Evolutionary conservation across 2,329 filamentous ascomycete species (phyloP), one percentile per base, ranked within the genome.

Genomic region (Triangularia setosa): DNA sequence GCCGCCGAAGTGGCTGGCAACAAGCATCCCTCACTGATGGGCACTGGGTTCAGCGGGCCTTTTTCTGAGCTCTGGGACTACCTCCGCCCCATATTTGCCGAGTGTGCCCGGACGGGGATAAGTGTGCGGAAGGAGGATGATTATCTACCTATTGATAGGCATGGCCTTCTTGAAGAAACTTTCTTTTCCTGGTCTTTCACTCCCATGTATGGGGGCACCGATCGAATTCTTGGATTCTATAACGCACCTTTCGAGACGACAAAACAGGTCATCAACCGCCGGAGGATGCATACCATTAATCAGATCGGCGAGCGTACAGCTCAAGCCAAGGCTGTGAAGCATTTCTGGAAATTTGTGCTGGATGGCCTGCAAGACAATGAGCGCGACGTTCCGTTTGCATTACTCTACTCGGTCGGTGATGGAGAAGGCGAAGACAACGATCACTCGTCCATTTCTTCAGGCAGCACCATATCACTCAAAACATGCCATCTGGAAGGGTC

Each of bases 1-100:
- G 75, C 87, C 57, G 73, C 77, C 48, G 72, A 83, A 44, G 79
- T 88, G 4, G 85, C 86, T 7, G 87, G 86, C 3, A 83, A 87
- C 68, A 88, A 88, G 65, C 86, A 89, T 66, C 86, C 86, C 0
- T 73, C 73, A 0, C 74, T 89, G 24, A 87, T 89, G 80, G 87
- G 87, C 0, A 83, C 83, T 44, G 83, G 77, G 24, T 74, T 88
- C 70, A 79, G 78, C 8, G 80, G 84, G 2, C 85, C 84, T 1
- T 88, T 86, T 80, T 73, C 79, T 0, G 86, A 89, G 69, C 66
- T 74, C 1, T 78, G 76, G 75, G 74, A 76, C 14, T 69, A 73
- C 5, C 65, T 73, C 5, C 71, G 69, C 4, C 70, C 73, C 6
- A 64, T 74, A 1, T 75, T 78, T 24, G 71, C 76, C 16, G 76